phyloP scores from a whole-genome alignment of 2,329 filamentous ascomycete species.

The Penicillium sp. region DNA sequence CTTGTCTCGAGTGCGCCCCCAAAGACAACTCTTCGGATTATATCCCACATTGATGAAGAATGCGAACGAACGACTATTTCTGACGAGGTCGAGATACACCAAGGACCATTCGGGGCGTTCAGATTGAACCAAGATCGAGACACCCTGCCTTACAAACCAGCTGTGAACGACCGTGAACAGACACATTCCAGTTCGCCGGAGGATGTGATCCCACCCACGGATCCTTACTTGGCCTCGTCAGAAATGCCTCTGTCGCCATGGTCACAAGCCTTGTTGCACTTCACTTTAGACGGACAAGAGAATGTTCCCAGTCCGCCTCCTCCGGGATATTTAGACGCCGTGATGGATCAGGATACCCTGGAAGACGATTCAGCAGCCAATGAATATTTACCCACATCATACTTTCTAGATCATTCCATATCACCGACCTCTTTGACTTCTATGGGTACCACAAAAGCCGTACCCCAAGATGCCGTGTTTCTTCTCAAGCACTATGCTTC shows the following conservation, averaged over 20 bases:
- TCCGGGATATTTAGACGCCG: conserved; percentile 5
- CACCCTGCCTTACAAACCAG: background rate
- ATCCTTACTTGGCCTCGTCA: background rate
- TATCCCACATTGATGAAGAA: conserved; percentile 29
- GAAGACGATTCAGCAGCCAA: background rate
- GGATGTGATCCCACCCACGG: background rate
- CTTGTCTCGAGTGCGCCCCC: conserved; percentile 33
- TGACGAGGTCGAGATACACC: conserved; percentile 5
- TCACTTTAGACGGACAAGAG: conserved; percentile 9
- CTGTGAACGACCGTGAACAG: background rate
- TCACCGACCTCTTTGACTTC: background rate
- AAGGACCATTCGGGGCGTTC: conserved; percentile 15
- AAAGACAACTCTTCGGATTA: conserved; percentile 14
- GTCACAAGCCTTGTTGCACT: conserved; percentile 14
- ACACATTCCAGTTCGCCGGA: conserved; percentile 1
- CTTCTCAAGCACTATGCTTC: conserved; percentile 40
- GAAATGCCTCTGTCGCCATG: conserved; percentile 2
- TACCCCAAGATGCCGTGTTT: conserved; percentile 34
- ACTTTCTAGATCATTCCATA: conserved; percentile 1
- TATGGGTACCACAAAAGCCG: background rate
- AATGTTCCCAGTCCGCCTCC: conserved; percentile 2
- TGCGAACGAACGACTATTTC: conserved; percentile 7
- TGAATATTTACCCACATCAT: background rate
- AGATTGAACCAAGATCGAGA: conserved; percentile 2
- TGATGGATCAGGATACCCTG: conserved; percentile 1